Evolutionary conservation across 345 rosid species (phyloP).

Genomic region (Heritiera littoralis): DNA sequence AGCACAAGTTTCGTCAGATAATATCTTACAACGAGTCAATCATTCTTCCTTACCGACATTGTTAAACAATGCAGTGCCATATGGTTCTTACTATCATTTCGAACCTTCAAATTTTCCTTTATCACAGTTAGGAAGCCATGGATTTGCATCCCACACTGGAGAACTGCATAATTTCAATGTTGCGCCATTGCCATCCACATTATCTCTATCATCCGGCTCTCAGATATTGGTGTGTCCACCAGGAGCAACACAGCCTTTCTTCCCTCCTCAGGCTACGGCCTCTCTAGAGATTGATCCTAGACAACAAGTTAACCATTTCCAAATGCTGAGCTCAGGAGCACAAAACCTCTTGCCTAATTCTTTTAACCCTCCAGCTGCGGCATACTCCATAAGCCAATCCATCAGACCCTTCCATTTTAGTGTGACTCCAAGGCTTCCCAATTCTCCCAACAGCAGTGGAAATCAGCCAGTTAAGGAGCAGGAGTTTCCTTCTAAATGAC

Average conservation of each 20-base stretch:
- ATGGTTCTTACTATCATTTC: constrained; percentile 42
- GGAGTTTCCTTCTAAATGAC: constrained; percentile 32
- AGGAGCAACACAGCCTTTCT: constrained; percentile 43
- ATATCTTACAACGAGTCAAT: constrained; percentile 21
- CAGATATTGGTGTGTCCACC: constrained; percentile 54
- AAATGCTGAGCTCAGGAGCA: constrained; percentile 43
- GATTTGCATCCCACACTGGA: constrained; percentile 36
- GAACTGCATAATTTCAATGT: constrained; percentile 41
- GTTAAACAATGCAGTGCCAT: constrained; percentile 32
- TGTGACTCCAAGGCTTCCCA: constrained; percentile 34
- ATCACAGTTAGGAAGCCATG: constrained; percentile 39
- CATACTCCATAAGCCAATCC: constrained; percentile 22
- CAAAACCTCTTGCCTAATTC: constrained; percentile 29
- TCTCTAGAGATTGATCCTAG: constrained; percentile 41
- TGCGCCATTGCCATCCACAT: constrained; percentile 51
- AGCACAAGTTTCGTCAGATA: constrained; percentile 26
- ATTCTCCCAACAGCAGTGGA: constrained; percentile 26
- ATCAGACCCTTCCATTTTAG: constrained; percentile 19
- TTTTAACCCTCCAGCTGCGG: constrained; percentile 4
- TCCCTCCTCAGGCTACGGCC: constrained; percentile 33
- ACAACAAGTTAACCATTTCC: constrained; percentile 55
- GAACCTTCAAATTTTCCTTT: constrained; percentile 46
- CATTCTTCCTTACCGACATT: constrained; percentile 11
- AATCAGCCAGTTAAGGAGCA: constrained; percentile 32
- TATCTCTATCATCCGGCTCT: constrained; percentile 46